phyloP scores from a whole-genome alignment of 2,329 filamentous ascomycete species.

The Dactylellina drechsleri region DNA sequence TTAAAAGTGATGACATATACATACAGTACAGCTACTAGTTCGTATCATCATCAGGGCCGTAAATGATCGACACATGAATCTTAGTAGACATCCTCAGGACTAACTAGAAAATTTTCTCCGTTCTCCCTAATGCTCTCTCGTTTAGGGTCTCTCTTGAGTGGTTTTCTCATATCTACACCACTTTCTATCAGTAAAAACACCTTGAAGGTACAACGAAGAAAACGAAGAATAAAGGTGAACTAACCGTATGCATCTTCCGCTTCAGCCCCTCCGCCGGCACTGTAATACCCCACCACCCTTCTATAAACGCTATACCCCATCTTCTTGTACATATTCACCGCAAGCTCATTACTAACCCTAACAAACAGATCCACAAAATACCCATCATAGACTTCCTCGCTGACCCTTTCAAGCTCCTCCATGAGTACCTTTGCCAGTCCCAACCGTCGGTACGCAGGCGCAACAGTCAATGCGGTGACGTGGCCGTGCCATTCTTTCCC shows the following conservation, averaged over 20 bases:
- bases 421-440: conserved; percentile 88
- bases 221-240: conserved; percentile 12
- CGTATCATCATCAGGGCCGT: background rate
- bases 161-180: conserved; percentile 84
- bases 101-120: conserved; percentile 80
- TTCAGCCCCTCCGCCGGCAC: conserved; percentile 76
- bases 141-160: conserved; percentile 81
- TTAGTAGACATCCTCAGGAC: conserved; percentile 80
- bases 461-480: conserved; percentile 93
- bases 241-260: conserved; percentile 80
- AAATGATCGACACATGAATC: background rate
- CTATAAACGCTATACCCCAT: conserved; percentile 94
- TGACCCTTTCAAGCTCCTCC: conserved; percentile 77
- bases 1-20: no score
- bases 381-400: conserved; percentile 80
- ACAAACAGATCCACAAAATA: conserved; percentile 99
- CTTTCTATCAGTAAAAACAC: conserved; percentile 1
- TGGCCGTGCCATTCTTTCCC: conserved; percentile 83
- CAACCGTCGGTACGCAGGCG: conserved; percentile 83
- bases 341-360: conserved; percentile 83
- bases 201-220: background rate
- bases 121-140: conserved; percentile 80
- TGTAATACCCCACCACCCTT: conserved; percentile 90
- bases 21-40: no score
- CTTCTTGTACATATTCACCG: conserved; percentile 86